These are phyloP conservation scores for Pichia sp. DNA, from an alignment of 1,139 yeast species.

Conservation along the genomic window DNA sequence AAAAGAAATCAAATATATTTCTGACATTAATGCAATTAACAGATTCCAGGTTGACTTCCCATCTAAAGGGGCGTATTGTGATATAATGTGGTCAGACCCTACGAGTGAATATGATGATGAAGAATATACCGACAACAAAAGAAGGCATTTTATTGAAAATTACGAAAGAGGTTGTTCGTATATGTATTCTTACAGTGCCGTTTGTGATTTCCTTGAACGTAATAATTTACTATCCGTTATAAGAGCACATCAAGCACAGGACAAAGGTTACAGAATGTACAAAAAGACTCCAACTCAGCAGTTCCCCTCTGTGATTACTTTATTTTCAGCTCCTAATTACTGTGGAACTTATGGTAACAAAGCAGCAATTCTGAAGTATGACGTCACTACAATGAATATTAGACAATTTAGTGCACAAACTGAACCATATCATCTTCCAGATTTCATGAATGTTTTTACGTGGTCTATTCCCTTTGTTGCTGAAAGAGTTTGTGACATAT, in stretches of 20 bases:
- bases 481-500: constrained; percentile 91
- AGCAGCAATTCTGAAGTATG: constrained; percentile 92
- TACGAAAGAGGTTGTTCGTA: constrained; percentile 89
- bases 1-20: constrained; percentile 67
- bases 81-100: constrained; percentile 95
- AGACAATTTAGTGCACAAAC: constrained; percentile 90
- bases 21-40: constrained; percentile 63
- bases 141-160: constrained; percentile 47
- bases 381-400: constrained; percentile 87
- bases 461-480: constrained; percentile 99
- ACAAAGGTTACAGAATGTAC: constrained; percentile 94
- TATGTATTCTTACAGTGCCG: constrained; percentile 80
- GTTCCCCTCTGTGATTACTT: constrained; percentile 87
- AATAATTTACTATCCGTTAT: constrained; percentile 78
- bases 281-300: constrained; percentile 79
- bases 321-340: constrained; percentile 95
- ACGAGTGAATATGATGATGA: constrained; percentile 72
- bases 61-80: constrained; percentile 90
- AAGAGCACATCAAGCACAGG: constrained; percentile 97
- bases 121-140: constrained; percentile 36
- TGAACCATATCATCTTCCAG: constrained; percentile 96
- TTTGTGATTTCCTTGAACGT: constrained; percentile 70
- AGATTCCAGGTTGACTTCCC: constrained; percentile 86
- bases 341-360: constrained; percentile 89
- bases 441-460: constrained; percentile 94